Percentiles rank a stretch among this genome's conserved stretches.
These are phyloP conservation scores for Penicillium coprophilum DNA, from an alignment of 495 filamentous ascomycete species.

Conservation along the genomic window DNA sequence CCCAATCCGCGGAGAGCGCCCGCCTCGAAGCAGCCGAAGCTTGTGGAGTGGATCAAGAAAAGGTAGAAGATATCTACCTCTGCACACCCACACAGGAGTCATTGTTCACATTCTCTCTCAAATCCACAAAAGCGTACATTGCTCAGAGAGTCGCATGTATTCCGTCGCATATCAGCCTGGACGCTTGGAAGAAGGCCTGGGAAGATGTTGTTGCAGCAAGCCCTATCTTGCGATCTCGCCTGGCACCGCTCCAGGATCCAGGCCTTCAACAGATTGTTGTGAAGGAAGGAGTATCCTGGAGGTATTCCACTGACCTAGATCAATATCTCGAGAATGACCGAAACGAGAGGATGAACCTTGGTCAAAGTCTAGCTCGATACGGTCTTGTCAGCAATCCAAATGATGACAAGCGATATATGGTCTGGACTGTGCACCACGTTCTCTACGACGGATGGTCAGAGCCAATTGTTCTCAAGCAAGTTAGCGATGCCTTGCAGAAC, in stretches of 20 bases:
- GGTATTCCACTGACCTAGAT: constrained; percentile 39
- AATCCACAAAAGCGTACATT: constrained; percentile 57
- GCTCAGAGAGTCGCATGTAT: constrained; percentile 53
- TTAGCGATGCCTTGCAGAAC: constrained; percentile 40
- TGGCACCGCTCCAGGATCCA: constrained; percentile 53
- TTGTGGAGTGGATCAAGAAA: constrained; percentile 29
- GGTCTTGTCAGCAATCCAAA: constrained; percentile 44
- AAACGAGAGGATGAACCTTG: constrained; percentile 52
- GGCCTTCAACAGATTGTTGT: constrained; percentile 61
- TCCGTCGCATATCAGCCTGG: constrained; percentile 28
- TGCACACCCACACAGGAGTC: constrained; percentile 67
- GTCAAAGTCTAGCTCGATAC: constrained; percentile 54
- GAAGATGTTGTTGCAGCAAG: constrained; percentile 42
- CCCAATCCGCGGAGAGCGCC: constrained; percentile 30
- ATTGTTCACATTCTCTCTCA: constrained; percentile 58
- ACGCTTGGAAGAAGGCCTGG: constrained; percentile 52
- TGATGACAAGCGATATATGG: constrained; percentile 45
- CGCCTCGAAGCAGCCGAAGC: constrained; percentile 28
- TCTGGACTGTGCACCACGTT: constrained; percentile 66
- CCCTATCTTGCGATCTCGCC: constrained; percentile 58
- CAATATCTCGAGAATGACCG: constrained; percentile 52
- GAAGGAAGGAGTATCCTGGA: constrained; percentile 46
- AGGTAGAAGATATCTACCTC: constrained; percentile 55
- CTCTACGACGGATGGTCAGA: constrained; percentile 70
- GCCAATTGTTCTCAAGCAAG: constrained; percentile 54